Conservation (phyloP, 2,329 filamentous ascomycete genomes). For the Ceratocystis variospora region DNA sequence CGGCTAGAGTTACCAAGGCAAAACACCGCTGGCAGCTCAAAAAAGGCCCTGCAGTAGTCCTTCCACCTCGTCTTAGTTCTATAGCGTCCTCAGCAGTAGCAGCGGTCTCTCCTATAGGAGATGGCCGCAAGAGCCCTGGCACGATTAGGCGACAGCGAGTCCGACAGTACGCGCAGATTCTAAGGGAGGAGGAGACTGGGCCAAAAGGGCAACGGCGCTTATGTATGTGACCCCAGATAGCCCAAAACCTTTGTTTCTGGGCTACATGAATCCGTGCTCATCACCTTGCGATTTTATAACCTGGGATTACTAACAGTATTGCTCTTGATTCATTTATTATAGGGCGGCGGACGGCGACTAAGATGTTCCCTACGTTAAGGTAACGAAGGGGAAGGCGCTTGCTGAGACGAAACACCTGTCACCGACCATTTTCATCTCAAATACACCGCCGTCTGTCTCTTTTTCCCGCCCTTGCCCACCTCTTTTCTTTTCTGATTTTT, state of each 20-base stretch:
- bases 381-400: constrained; percentile 11
- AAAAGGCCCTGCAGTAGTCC: background rate
- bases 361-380: constrained; percentile 32
- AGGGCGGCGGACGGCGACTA: constrained; percentile 33
- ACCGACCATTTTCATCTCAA: background rate
- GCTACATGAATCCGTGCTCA: background rate
- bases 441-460: background rate
- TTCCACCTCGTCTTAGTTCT: background rate
- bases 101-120: background rate
- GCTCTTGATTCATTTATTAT: background rate
- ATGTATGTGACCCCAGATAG: constrained; percentile 28
- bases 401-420: background rate
- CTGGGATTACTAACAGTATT: background rate
- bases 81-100: constrained; percentile 2
- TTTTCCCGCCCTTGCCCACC: background rate
- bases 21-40: background rate
- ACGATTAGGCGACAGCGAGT: constrained; percentile 33
- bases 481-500: background rate
- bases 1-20: background rate
- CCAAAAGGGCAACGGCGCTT: constrained; percentile 25
- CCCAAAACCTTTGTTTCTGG: background rate
- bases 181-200: constrained; percentile 29
- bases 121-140: constrained; percentile 30
- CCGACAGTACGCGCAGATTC: constrained; percentile 32
- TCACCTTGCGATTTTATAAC: background rate